phyloP scores from a whole-genome alignment of 495 filamentous ascomycete species.

The Lophiotrema nucula region DNA sequence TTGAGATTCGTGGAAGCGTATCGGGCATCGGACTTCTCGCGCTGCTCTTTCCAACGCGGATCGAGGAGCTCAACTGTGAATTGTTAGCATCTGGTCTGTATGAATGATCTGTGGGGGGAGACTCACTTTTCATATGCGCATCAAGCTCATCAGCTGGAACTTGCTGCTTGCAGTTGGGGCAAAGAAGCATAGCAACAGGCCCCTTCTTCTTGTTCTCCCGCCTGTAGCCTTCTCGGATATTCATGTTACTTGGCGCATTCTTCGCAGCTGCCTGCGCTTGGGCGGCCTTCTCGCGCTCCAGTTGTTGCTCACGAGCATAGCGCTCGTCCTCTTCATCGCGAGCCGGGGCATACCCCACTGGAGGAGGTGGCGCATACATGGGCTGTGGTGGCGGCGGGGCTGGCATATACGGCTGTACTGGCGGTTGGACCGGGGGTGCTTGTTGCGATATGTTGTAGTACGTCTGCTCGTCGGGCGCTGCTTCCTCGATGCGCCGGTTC shows the following conservation, averaged over 20 bases:
- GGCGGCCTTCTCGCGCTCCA: constrained; percentile 68
- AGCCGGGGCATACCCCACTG: background rate
- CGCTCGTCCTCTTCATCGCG: constrained; percentile 66
- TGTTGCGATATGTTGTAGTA: constrained; percentile 27
- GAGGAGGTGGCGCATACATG: background rate
- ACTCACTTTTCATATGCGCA: constrained; percentile 84
- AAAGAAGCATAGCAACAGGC: constrained; percentile 68
- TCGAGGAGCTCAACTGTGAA: constrained; percentile 87
- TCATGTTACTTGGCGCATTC: constrained; percentile 71
- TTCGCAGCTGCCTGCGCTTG: constrained; percentile 76
- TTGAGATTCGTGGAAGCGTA: constrained; percentile 76
- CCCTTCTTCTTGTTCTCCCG: constrained; percentile 73
- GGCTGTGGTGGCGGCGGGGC: constrained; percentile 8
- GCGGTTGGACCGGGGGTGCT: constrained; percentile 32
- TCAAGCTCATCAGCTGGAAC: constrained; percentile 85
- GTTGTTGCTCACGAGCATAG: constrained; percentile 64
- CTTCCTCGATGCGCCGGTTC: constrained; percentile 85
- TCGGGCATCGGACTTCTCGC: constrained; percentile 79
- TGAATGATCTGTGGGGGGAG: no score
- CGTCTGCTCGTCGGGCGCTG: constrained; percentile 78
- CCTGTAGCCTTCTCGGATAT: constrained; percentile 89
- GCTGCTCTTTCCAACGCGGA: constrained; percentile 93
- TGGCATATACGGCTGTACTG: constrained; percentile 33
- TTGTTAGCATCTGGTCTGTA: no score
- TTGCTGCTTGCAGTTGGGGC: constrained; percentile 90